A percentile compares a stretch with the other conserved stretches of the same genome.
phyloP scores from a whole-genome alignment of 2,329 filamentous ascomycete genomes.

The Apiospora phragmitis region DNA sequence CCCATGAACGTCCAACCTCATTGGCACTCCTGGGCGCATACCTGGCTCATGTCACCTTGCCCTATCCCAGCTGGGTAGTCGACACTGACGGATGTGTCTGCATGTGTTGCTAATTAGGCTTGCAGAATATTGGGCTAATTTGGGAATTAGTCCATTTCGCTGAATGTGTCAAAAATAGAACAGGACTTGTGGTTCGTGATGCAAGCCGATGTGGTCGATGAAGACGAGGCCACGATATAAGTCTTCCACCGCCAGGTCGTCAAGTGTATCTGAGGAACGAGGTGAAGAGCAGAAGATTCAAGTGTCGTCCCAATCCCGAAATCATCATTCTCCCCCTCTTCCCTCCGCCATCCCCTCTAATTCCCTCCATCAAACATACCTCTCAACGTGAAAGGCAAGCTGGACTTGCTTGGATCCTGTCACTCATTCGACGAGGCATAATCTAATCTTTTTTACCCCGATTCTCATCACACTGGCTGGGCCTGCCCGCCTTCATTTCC shows the following conservation, averaged over 20 bases:
- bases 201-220: conserved; percentile 36
- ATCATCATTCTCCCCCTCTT: conserved; percentile 34
- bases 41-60: conserved; percentile 29
- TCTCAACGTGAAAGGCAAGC: conserved; percentile 52
- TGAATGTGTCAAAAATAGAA: conserved; percentile 47
- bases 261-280: conserved; percentile 38
- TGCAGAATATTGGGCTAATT: conserved; percentile 35
- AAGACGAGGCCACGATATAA: conserved; percentile 57
- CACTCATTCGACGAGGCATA: conserved; percentile 47
- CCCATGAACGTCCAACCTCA: conserved; percentile 30
- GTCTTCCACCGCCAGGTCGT: conserved; percentile 49
- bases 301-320: conserved; percentile 51
- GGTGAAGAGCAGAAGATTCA: conserved; percentile 46
- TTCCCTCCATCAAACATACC: conserved; percentile 31
- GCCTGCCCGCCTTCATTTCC: conserved; percentile 26
- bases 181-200: conserved; percentile 34
- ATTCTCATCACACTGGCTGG: conserved; percentile 22
- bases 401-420: conserved; percentile 59
- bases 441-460: conserved; percentile 42
- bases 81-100: conserved; percentile 16
- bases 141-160: conserved; percentile 42
- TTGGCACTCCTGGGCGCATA: conserved; percentile 50
- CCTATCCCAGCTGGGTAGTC: conserved; percentile 1
- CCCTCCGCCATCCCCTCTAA: conserved; percentile 34
- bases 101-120: conserved; percentile 35